Evolutionary conservation across 176 grass and related monocot genomes (phyloP).

Genomic region (Pharus latifolius): DNA sequence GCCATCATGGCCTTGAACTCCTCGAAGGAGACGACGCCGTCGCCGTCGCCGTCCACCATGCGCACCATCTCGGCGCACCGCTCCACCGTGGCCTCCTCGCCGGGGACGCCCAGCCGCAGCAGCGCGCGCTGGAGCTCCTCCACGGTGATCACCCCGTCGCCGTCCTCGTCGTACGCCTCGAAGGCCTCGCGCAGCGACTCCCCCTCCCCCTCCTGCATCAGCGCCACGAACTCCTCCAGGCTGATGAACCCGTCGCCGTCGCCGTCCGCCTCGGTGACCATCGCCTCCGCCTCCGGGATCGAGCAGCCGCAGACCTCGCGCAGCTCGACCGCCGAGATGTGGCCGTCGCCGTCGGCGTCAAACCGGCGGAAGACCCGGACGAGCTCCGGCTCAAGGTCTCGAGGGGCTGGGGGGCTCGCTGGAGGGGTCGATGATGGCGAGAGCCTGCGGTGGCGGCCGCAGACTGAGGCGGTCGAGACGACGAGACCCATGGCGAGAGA

Average conservation of each 20-base stretch:
- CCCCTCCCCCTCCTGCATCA: not conserved
- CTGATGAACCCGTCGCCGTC: constrained; percentile 32
- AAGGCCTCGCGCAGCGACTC: constrained; percentile 1
- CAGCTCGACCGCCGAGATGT: constrained; percentile 26
- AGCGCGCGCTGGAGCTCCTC: constrained; percentile 3
- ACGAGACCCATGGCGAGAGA: constrained; percentile 14
- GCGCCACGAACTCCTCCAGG: constrained; percentile 10
- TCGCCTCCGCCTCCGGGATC: not conserved
- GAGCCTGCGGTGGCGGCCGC: not conserved
- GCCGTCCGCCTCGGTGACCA: constrained; percentile 14
- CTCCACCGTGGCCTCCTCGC: not conserved
- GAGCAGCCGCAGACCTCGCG: not conserved
- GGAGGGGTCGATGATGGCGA: not conserved
- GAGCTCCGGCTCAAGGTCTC: not conserved
- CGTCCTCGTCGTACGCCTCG: constrained; percentile 11
- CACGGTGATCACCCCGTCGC: constrained; percentile 25
- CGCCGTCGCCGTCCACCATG: not conserved
- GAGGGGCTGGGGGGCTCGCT: not conserved
- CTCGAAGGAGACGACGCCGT: constrained; percentile 34
- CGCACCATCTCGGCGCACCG: constrained; percentile 6
- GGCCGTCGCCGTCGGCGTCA: constrained; percentile 25
- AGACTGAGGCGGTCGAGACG: not conserved
- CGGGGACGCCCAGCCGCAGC: not conserved
- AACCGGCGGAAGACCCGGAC: not conserved
- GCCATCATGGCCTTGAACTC: constrained; percentile 30